These are phyloP conservation scores for Porodaedalea pini DNA, from an alignment of 1,284 basidiomycete species.

Conservation along the genomic window DNA sequence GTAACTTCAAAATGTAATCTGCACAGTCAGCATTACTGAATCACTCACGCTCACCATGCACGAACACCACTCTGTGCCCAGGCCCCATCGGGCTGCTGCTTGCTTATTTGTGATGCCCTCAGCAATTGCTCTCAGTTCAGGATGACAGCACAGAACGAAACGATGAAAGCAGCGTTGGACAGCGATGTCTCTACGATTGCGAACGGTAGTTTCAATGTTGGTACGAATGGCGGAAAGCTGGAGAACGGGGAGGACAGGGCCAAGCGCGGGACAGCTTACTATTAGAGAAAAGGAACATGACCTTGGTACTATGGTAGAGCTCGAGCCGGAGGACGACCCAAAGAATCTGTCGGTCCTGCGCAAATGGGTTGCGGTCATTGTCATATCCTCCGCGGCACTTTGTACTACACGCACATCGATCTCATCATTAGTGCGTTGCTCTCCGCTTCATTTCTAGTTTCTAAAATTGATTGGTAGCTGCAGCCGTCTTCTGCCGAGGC, in stretches of 20 bases:
- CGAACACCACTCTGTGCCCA: too few relatives aligned
- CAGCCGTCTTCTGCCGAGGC: conserved; percentile 67
- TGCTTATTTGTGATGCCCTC: background rate
- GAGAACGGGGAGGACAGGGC: background rate
- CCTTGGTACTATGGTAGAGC: conserved; percentile 28
- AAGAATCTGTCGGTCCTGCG: conserved; percentile 41
- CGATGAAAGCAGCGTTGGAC: background rate
- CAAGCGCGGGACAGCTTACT: background rate
- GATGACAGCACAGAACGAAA: background rate
- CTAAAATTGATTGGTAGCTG: conserved; percentile 5
- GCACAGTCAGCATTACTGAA: too few relatives aligned
- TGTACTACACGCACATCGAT: conserved; percentile 70
- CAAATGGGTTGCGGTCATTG: conserved; percentile 58
- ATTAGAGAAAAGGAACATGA: background rate
- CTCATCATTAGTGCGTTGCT: conserved; percentile 61
- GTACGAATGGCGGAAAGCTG: background rate
- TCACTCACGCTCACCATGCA: too few relatives aligned
- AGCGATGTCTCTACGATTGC: conserved; percentile 6
- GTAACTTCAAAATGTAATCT: too few relatives aligned
- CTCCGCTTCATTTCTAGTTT: conserved; percentile 5
- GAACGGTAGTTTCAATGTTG: background rate
- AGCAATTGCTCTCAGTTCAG: too few relatives aligned
- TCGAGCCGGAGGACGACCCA: conserved; percentile 51
- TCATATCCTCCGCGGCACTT: conserved; percentile 51
- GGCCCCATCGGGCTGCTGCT: background rate